Evolutionary conservation across 331 rosid genomes (phyloP), one percentile per base, ranked within the genome.

Genomic region (Quercus lobata): DNA sequence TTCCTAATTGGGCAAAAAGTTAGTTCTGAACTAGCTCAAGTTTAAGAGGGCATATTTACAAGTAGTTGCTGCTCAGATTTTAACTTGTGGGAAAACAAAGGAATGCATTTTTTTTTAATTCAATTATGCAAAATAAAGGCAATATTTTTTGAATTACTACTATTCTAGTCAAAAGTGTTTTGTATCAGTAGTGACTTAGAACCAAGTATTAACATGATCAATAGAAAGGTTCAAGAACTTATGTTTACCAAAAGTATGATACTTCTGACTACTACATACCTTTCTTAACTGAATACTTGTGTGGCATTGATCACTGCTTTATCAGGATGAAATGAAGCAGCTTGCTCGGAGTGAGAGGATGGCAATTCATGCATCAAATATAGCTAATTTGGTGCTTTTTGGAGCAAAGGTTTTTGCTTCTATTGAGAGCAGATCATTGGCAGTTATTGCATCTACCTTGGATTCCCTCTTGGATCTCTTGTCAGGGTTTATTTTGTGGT

Each of bases 401-500:
- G 88, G 49, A 6, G 91, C 94, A 19, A 93, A 93, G 80, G 90
- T 89, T 55, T 93, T 79, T 3, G 97, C 97, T 56, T 91, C 97
- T 37, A 12, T 86, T 27, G 88, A 79, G 78, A 93, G 97, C 80
- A 77, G 78, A 83, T 93, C 97, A 32, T 75, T 93, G 72, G 90
- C 97, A 0, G 97, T 93, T 44, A 89, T 93, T 78, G 97, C 97
- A 66, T 93, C 97, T 30, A 93, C 96, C 11, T 30, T 93, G 82
- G 97, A 93, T 69, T 93, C 97, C 70, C 91, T 92, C 71, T 80
- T 91, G 86, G 96, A 92, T 76, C 97, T 92, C 78, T 72, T 92
- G 80, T 92, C 97, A 15, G 97, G 97, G 34, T 91, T 91, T 84
- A 92, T 92, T 29, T 62, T 92, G 81, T 92, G 97, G 97, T 92